Evolutionary conservation across 108 stramenopile species (phyloP).

Genomic region (Nitzschia sp.): DNA sequence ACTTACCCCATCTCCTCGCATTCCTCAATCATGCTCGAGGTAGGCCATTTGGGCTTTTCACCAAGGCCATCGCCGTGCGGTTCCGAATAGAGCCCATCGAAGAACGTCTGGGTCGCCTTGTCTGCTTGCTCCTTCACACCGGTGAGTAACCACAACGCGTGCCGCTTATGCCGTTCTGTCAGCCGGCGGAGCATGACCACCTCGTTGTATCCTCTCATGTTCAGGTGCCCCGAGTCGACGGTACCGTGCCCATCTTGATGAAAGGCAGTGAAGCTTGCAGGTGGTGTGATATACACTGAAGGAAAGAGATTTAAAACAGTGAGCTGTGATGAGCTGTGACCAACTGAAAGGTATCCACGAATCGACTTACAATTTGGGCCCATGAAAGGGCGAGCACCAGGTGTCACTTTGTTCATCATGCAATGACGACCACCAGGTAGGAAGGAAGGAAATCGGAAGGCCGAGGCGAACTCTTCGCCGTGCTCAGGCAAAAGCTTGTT

Average conservation of each 20-base stretch:
- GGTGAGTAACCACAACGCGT: conserved; percentile 45
- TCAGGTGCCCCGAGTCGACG: conserved; percentile 83
- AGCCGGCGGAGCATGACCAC: conserved; percentile 83
- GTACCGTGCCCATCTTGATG: conserved; percentile 90
- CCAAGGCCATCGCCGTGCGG: conserved; percentile 68
- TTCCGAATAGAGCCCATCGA: conserved; percentile 63
- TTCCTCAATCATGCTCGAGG: conserved; percentile 45
- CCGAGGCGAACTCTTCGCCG: conserved; percentile 44
- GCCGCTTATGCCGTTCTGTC: conserved; percentile 68
- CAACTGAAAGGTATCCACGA: background rate
- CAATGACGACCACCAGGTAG: conserved; percentile 81
- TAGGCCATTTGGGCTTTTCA: conserved; percentile 64
- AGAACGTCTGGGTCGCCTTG: conserved; percentile 18
- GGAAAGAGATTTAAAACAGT: background rate
- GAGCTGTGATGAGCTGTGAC: background rate
- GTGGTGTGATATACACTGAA: conserved; percentile 66
- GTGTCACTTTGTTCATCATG: conserved; percentile 73
- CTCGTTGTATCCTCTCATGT: conserved; percentile 78
- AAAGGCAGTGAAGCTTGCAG: conserved; percentile 71
- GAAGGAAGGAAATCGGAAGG: conserved; percentile 57
- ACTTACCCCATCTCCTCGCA: conserved; percentile 77
- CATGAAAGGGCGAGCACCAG: conserved; percentile 65
- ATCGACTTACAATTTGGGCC: conserved; percentile 62
- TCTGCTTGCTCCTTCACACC: conserved; percentile 11
- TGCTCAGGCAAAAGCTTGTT: conserved; percentile 47